Conservation (phyloP, 2,329 filamentous ascomycete genomes). For the Microcyclosporella mali region DNA sequence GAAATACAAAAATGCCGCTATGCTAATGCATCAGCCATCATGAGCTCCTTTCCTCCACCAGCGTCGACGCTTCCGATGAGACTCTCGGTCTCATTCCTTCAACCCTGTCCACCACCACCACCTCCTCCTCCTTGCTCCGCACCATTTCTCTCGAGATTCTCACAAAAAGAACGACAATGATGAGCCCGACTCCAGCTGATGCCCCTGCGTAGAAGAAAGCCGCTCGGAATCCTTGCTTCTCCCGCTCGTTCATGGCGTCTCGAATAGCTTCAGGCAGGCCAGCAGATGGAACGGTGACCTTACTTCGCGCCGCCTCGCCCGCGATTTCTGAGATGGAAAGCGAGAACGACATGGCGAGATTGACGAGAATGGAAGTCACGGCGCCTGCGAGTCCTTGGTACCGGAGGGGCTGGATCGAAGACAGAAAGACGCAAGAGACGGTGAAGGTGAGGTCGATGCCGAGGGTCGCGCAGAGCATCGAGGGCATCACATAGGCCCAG, state of each 20-base stretch:
- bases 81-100: too few relatives aligned
- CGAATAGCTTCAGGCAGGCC: neutral
- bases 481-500: conserved; percentile 33
- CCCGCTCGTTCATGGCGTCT: conserved; percentile 2
- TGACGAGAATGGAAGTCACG: conserved; percentile 32
- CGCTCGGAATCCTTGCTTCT: conserved; percentile 20
- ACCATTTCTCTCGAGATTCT: conserved; percentile 23
- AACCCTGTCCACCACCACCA: conserved; percentile 14
- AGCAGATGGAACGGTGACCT: conserved; percentile 3
- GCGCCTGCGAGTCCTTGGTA: conserved; percentile 33
- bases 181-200: conserved; percentile 25
- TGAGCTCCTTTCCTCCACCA: conserved; percentile 6
- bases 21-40: neutral
- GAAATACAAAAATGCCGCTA: too few relatives aligned
- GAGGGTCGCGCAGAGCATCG: conserved; percentile 33
- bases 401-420: conserved; percentile 26
- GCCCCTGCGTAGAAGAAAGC: conserved; percentile 30
- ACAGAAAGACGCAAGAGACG: conserved; percentile 30
- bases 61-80: conserved; percentile 7
- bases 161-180: conserved; percentile 26
- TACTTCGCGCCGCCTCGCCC: conserved; percentile 16
- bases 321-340: conserved; percentile 32
- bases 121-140: conserved; percentile 16
- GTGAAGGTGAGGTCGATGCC: conserved; percentile 34
- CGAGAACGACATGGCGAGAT: conserved; percentile 33